phyloP scores from a whole-genome alignment of 176 grass and related monocot genomes.

The Ensete glaucum region DNA sequence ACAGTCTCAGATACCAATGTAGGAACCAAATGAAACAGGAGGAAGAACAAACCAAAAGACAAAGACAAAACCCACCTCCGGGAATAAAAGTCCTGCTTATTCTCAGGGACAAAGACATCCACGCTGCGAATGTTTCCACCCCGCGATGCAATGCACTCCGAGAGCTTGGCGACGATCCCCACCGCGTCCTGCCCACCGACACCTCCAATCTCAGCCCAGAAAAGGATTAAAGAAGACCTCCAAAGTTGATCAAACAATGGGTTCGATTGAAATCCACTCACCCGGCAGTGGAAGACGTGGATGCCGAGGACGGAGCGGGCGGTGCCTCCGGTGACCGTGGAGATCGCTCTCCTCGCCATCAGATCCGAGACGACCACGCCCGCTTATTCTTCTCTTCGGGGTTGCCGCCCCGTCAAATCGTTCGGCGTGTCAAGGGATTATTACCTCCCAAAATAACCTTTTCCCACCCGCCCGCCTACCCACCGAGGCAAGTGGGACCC shows the following conservation, averaged over 20 bases:
- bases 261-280: constrained; percentile 8
- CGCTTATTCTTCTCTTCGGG: too few relatives aligned
- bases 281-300: constrained; percentile 74
- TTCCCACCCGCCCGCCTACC: too few relatives aligned
- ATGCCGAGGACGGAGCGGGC: constrained; percentile 38
- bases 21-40: constrained; percentile 4
- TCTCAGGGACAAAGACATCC: constrained; percentile 79
- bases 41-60: not conserved
- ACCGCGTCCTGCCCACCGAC: constrained; percentile 36
- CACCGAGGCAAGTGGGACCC: too few relatives aligned
- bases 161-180: constrained; percentile 67
- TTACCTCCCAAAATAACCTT: too few relatives aligned
- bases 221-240: not conserved
- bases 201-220: not conserved
- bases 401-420: too few relatives aligned
- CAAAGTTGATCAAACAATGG: not conserved
- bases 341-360: constrained; percentile 18
- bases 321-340: constrained; percentile 24
- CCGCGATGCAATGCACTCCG: constrained; percentile 74
- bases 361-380: not conserved
- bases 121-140: constrained; percentile 88
- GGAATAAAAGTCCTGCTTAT: constrained; percentile 65
- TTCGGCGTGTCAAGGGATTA: too few relatives aligned
- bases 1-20: not conserved
- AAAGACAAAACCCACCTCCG: constrained; percentile 34